phyloP scores from a whole-genome alignment of 2,329 filamentous ascomycete genomes.

The Pyrenochaeta sp. region DNA sequence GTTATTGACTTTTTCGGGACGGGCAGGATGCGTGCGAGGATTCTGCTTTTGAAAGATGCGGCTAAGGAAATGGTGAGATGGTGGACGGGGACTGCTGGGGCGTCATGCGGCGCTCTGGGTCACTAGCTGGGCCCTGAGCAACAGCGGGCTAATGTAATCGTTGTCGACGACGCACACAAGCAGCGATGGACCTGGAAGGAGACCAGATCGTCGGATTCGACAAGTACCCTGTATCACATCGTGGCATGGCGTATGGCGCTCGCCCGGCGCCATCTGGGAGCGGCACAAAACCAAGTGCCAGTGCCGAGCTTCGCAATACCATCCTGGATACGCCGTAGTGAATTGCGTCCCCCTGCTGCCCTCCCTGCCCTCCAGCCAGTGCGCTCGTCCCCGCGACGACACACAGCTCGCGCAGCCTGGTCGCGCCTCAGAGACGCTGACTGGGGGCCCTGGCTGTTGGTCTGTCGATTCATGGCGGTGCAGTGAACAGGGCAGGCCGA shows the following conservation, averaged over 20 bases:
- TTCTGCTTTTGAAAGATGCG: slow-evolving; percentile 48
- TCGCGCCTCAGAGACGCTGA: slow-evolving; percentile 27
- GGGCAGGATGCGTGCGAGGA: slow-evolving; percentile 42
- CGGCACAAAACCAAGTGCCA: slow-evolving; percentile 40
- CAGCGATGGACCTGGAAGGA: slow-evolving; percentile 41
- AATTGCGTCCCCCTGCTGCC: slow-evolving; percentile 31
- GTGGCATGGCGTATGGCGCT: slow-evolving; percentile 47
- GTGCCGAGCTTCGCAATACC: slow-evolving; percentile 34
- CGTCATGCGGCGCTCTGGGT: slow-evolving; percentile 46
- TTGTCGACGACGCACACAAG: slow-evolving; percentile 34
- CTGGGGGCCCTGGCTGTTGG: slow-evolving; percentile 40
- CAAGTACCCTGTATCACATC: slow-evolving; percentile 52
- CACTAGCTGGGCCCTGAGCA: slow-evolving; percentile 43
- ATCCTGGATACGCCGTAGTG: slow-evolving; percentile 32
- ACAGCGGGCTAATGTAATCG: slow-evolving; percentile 46
- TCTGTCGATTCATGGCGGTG: slow-evolving; percentile 41
- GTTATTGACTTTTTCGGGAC: slow-evolving; percentile 46
- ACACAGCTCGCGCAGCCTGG: slow-evolving; percentile 26
- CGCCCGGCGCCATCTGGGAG: slow-evolving; percentile 34
- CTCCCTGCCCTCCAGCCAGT: slow-evolving; percentile 15
- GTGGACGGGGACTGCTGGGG: slow-evolving; percentile 42
- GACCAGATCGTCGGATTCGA: slow-evolving; percentile 53
- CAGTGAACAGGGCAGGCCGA: slow-evolving; percentile 25
- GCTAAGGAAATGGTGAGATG: slow-evolving; percentile 47
- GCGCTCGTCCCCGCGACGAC: slow-evolving; percentile 29